Conservation (phyloP, 768 basidiomycete genomes). For the Suillus decipiens region DNA sequence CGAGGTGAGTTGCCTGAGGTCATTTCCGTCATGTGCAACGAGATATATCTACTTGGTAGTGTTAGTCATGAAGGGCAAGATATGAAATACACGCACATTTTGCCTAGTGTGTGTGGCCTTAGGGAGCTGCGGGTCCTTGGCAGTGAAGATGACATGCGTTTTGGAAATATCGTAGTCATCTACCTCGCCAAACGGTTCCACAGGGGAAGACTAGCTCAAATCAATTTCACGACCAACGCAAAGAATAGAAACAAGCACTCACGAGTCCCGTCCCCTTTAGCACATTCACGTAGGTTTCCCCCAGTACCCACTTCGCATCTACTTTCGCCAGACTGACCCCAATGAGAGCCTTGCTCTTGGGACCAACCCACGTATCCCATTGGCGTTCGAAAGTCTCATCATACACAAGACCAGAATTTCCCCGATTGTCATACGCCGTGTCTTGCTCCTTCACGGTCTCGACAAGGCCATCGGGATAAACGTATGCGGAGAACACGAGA, state of each 20-base stretch:
- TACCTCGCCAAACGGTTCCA: constrained; percentile 85
- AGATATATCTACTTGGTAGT: constrained; percentile 60
- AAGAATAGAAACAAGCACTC: not conserved
- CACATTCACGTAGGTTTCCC: constrained; percentile 54
- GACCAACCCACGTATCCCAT: constrained; percentile 77
- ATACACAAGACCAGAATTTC: constrained; percentile 71
- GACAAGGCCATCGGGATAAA: constrained; percentile 76
- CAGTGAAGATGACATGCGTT: constrained; percentile 74
- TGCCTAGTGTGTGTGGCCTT: constrained; percentile 89
- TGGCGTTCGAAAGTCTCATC: constrained; percentile 72
- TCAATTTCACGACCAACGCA: not conserved
- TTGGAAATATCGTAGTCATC: constrained; percentile 79
- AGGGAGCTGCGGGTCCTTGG: constrained; percentile 79
- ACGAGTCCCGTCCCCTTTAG: constrained; percentile 74
- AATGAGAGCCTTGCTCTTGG: constrained; percentile 74
- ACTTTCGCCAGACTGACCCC: constrained; percentile 57
- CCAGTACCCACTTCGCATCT: constrained; percentile 53
- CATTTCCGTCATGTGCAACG: constrained; percentile 54
- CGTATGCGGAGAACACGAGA: constrained; percentile 85
- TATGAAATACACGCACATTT: constrained; percentile 49
- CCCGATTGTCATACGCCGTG: constrained; percentile 69
- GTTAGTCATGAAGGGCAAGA: constrained; percentile 5
- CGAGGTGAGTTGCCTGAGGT: constrained; percentile 72
- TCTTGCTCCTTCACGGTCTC: constrained; percentile 70
- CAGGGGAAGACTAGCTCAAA: constrained; percentile 58